Percentiles rank a stretch among this genome's conserved stretches.
Conservation (phyloP, 108 stramenopile species). For the Nitzschia sp. region DNA sequence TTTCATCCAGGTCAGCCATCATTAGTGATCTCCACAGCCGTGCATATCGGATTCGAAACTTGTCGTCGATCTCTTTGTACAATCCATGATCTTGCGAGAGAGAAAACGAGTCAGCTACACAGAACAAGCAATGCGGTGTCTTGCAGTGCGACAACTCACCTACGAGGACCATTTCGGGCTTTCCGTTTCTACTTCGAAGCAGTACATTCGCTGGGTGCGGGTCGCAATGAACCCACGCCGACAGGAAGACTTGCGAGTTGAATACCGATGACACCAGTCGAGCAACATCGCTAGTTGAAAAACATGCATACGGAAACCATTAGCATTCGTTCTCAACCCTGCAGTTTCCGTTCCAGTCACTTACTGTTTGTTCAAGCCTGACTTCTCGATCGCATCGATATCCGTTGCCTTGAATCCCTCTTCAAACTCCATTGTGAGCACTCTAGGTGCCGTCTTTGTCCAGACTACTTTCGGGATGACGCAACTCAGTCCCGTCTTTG, state of each 20-base stretch:
- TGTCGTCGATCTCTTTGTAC: constrained; percentile 73
- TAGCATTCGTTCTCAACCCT: too few species aligned
- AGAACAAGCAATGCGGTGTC: neutral
- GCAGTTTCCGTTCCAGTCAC: neutral
- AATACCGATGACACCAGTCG: constrained; percentile 78
- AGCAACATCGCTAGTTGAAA: constrained; percentile 59
- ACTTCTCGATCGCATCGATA: constrained; percentile 57
- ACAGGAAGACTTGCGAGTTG: constrained; percentile 72
- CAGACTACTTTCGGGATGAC: constrained; percentile 78
- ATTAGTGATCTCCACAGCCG: constrained; percentile 84
- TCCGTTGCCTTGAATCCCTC: constrained; percentile 90
- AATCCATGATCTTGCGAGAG: constrained; percentile 90
- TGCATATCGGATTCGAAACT: constrained; percentile 82
- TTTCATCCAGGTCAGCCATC: constrained; percentile 81
- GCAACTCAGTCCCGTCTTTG: constrained; percentile 58
- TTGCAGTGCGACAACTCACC: too few species aligned
- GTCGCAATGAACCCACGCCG: constrained; percentile 87
- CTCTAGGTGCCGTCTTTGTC: constrained; percentile 68
- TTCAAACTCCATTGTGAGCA: constrained; percentile 95
- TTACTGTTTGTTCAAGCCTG: constrained; percentile 52
- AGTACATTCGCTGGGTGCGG: constrained; percentile 95
- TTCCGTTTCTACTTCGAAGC: constrained; percentile 70
- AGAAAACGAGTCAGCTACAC: neutral
- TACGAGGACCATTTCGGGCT: constrained; percentile 80
- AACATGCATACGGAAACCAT: too few species aligned